Conservation (phyloP, 164 flowering plant genomes). For the Piper betle region DNA sequence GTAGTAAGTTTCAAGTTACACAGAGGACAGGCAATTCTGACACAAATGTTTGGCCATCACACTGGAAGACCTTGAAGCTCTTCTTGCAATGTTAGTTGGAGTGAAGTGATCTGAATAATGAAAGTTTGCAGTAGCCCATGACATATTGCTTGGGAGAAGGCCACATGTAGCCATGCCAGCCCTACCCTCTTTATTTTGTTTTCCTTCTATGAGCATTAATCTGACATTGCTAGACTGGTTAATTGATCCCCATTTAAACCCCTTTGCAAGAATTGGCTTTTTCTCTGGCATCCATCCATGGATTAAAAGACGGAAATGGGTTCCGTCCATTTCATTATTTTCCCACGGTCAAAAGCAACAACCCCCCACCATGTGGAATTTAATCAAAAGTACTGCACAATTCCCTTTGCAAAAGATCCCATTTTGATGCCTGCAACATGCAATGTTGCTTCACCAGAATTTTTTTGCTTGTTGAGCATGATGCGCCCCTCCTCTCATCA, state of each 20-base stretch:
- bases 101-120: background rate
- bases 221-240: background rate
- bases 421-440: background rate
- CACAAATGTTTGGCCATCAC: conserved; percentile 11
- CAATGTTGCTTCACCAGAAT: background rate
- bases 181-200: background rate
- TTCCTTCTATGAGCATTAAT: background rate
- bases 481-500: background rate
- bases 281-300: background rate
- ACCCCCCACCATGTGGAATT: background rate
- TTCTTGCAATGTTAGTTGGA: conserved; percentile 13
- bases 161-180: background rate
- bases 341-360: background rate
- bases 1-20: conserved; percentile 6
- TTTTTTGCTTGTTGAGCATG: background rate
- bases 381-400: background rate
- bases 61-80: conserved; percentile 9
- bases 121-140: conserved; percentile 13
- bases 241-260: background rate
- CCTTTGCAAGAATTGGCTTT: background rate
- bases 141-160: conserved; percentile 2
- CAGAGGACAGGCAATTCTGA: conserved; percentile 12
- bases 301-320: background rate
- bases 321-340: background rate
- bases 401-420: background rate